phyloP scores from a whole-genome alignment of 768 basidiomycete genomes.

The Pseudohyphozyma bogoriensis region DNA sequence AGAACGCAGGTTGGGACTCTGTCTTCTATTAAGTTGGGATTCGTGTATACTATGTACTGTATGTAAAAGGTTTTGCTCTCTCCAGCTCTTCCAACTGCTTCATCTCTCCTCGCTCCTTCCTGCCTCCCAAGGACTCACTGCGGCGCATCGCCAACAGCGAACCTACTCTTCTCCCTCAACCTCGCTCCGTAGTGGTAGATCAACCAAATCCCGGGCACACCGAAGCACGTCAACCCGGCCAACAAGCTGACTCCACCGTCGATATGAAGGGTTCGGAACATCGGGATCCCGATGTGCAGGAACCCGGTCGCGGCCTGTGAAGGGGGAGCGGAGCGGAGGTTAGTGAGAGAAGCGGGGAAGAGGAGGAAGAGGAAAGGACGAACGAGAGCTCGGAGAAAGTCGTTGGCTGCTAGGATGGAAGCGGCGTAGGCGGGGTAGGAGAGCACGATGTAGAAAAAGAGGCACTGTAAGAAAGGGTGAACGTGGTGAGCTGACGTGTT shows the following conservation, averaged over 20 bases:
- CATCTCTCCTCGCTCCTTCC: too few relatives aligned
- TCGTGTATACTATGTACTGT: too few relatives aligned
- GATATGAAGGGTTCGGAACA: slow-evolving; percentile 15
- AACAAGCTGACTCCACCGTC: slow-evolving; percentile 16
- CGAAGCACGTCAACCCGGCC: slow-evolving; percentile 2
- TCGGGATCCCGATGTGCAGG: slow-evolving; percentile 5
- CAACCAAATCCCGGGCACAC: slow-evolving; percentile 1
- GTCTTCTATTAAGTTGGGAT: too few relatives aligned
- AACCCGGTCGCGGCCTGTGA: neutral
- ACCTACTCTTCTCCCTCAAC: neutral
- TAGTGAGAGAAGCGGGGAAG: too few relatives aligned
- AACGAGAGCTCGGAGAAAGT: slow-evolving; percentile 11
- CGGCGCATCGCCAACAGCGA: neutral
- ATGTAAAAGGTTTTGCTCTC: too few relatives aligned
- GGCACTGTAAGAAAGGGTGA: neutral
- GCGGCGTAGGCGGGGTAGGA: slow-evolving; percentile 21
- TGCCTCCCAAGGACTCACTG: too few relatives aligned
- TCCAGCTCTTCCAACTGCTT: too few relatives aligned
- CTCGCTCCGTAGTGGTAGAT: slow-evolving; percentile 4
- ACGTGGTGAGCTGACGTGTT: too few relatives aligned
- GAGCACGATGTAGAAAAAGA: slow-evolving; percentile 13
- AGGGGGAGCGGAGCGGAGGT: too few relatives aligned
- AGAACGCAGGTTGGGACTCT: too few relatives aligned
- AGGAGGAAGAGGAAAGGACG: neutral
- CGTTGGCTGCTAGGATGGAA: slow-evolving; percentile 16